Percentiles rank a stretch among this genome's conserved stretches.
phyloP scores from a whole-genome alignment of 2,329 filamentous ascomycete genomes.

The Fulvia fulva region DNA sequence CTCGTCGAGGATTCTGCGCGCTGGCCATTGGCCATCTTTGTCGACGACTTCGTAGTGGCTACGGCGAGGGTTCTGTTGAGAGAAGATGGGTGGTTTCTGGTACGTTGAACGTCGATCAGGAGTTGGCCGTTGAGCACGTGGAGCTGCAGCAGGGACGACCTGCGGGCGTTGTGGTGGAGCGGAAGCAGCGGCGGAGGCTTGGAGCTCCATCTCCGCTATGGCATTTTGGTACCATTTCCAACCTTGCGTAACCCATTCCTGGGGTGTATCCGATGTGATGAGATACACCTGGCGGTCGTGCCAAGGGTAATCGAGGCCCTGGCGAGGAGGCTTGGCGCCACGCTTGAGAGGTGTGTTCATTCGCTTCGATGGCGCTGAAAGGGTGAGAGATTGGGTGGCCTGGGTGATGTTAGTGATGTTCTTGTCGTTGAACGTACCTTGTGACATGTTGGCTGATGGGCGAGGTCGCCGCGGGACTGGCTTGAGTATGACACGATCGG shows the following conservation, averaged over 20 bases:
- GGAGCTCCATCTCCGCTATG: background rate
- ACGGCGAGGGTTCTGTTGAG: background rate
- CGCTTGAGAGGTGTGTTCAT: background rate
- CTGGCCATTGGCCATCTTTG: background rate
- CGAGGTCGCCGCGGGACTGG: background rate
- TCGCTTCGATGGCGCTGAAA: background rate
- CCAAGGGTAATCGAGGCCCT: background rate
- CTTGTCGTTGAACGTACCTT: background rate
- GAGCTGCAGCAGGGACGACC: no score
- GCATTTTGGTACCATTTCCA: background rate
- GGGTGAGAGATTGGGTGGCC: background rate
- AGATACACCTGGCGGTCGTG: background rate
- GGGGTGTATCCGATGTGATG: background rate
- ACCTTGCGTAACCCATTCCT: background rate
- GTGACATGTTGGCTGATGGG: background rate
- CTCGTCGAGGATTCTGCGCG: background rate
- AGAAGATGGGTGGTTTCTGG: background rate
- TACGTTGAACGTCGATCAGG: no score
- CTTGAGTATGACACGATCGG: background rate
- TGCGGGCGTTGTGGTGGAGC: background rate
- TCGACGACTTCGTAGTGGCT: background rate
- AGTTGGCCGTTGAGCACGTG: no score
- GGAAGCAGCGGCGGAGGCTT: background rate
- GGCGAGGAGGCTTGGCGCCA: background rate
- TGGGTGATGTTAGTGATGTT: background rate